phyloP scores from a whole-genome alignment of 2,329 filamentous ascomycete genomes.

The Alternaria longipes region DNA sequence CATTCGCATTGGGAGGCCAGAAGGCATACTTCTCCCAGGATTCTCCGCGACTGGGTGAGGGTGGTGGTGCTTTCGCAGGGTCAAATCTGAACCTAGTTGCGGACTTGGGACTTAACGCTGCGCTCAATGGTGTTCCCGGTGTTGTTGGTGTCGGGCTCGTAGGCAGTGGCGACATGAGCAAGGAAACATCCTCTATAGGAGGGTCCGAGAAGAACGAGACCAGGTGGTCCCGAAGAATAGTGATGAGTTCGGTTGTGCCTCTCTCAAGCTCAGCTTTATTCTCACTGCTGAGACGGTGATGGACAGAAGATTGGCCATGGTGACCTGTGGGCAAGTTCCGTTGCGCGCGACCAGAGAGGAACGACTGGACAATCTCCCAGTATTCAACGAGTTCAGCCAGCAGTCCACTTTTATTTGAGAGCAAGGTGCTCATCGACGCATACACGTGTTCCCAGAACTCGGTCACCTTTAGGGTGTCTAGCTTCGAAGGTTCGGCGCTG shows the following conservation, averaged over 20 bases:
- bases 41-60: slow-evolving; percentile 77
- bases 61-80: slow-evolving; percentile 77
- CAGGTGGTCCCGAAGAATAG: slow-evolving; percentile 80
- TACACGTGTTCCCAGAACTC: slow-evolving; percentile 94
- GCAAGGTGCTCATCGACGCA: slow-evolving; percentile 74
- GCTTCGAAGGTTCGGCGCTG: slow-evolving; percentile 63
- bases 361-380: slow-evolving; percentile 90
- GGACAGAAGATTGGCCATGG: slow-evolving; percentile 79
- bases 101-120: slow-evolving; percentile 66
- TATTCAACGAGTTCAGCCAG: slow-evolving; percentile 91
- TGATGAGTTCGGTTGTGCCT: slow-evolving; percentile 82
- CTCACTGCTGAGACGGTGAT: slow-evolving; percentile 80
- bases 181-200: slow-evolving; percentile 88
- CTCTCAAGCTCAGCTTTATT: slow-evolving; percentile 77
- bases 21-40: slow-evolving; percentile 95
- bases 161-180: slow-evolving; percentile 83
- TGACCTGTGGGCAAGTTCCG: slow-evolving; percentile 80
- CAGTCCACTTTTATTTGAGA: slow-evolving; percentile 79
- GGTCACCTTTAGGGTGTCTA: slow-evolving; percentile 83
- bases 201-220: slow-evolving; percentile 85
- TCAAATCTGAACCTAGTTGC: slow-evolving; percentile 85
- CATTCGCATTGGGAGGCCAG: slow-evolving; percentile 94
- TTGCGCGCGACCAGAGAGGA: slow-evolving; percentile 87
- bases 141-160: slow-evolving; percentile 69
- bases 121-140: slow-evolving; percentile 65